Evolutionary conservation across 345 rosid genomes (phyloP), one percentile per base, ranked within the genome.

Genomic region (Boechera retrofracta): DNA sequence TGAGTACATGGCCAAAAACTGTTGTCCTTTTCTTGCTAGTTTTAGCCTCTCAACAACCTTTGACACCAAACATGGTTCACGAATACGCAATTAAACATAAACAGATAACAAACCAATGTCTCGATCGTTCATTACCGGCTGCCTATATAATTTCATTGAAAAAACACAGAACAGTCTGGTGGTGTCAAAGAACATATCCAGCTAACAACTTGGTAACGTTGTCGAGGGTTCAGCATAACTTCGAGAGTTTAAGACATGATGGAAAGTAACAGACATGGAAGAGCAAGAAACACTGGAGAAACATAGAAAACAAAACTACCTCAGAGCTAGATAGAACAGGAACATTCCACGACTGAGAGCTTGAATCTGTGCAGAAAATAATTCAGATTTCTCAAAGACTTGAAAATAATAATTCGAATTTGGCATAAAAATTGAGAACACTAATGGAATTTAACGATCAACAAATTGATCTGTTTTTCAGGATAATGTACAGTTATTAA

Each of bases 1-100:
- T 4, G 99, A 94, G 78, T 94, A 92, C 99, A 94, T 89, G 26
- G 96, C 98, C 73, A 86, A 61, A 61, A 69, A 92, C 31, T 68
- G 80, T 82, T 87, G 90, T 72, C 86, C 87, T 69, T 79, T 77
- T 67, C 87, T 79, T 65, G 77, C 80, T 7, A 41, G 67, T 78
- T 83, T 85, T 42, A 90, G 83, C 76, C 85, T 84, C 73, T 88
- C 92, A 53, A 83, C 65, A 71, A 87, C 98, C 98, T 92, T 77
- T 1, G 26, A 52, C 9, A 52, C 51, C 49, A 72, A 77, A 69
- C 10, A 69, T 49, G 54, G 35, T 33, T 69, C 45, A 21, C 36
- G 5, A 6, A 29, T 13, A 48, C 48, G 4, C 28, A 57, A 11
- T n/a, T 13, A 41, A 12, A 41, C 13, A 65, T 29, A 47, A 28